phyloP scores from a whole-genome alignment of 257 asterid genomes.

The Rehmannia glutinosa region DNA sequence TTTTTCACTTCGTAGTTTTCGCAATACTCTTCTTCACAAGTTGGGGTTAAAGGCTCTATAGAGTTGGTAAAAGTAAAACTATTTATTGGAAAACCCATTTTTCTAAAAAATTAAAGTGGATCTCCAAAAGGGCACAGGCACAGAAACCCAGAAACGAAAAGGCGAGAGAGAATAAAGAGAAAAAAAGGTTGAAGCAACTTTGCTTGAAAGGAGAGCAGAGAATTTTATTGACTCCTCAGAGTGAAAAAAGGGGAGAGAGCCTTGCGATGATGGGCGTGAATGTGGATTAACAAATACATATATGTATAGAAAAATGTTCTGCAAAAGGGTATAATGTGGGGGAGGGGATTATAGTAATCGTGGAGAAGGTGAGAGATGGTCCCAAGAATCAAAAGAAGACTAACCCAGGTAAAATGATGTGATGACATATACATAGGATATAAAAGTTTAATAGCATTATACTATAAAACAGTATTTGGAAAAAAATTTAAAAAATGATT shows the following conservation, averaged over 20 bases:
- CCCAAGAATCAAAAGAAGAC: conserved; percentile 36
- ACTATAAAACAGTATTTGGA: too few species aligned
- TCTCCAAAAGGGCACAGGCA: neutral
- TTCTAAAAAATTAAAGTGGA: conserved; percentile 24
- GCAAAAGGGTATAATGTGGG: conserved; percentile 16
- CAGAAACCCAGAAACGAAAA: conserved; percentile 42
- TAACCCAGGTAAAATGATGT: conserved; percentile 26
- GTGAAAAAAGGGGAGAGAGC: conserved; percentile 24
- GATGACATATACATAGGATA: too few species aligned
- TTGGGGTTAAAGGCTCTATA: conserved; percentile 28
- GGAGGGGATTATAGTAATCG: too few species aligned
- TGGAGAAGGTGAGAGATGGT: conserved; percentile 53
- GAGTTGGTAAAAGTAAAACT: conserved; percentile 38
- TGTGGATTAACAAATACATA: conserved; percentile 23
- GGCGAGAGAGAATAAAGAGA: conserved; percentile 29
- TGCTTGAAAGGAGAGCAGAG: conserved; percentile 54
- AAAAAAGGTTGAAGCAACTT: conserved; percentile 27
- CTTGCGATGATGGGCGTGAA: conserved; percentile 23
- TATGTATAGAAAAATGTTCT: conserved; percentile 7
- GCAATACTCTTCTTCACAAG: too few species aligned
- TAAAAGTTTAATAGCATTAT: too few species aligned
- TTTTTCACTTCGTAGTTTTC: conserved; percentile 47
- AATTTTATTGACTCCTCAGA: conserved; percentile 24
- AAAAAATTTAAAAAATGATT: too few species aligned
- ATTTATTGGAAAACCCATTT: conserved; percentile 54